Conservation (phyloP, 179 eudicot genomes). For the Vitellaria paradoxa region DNA sequence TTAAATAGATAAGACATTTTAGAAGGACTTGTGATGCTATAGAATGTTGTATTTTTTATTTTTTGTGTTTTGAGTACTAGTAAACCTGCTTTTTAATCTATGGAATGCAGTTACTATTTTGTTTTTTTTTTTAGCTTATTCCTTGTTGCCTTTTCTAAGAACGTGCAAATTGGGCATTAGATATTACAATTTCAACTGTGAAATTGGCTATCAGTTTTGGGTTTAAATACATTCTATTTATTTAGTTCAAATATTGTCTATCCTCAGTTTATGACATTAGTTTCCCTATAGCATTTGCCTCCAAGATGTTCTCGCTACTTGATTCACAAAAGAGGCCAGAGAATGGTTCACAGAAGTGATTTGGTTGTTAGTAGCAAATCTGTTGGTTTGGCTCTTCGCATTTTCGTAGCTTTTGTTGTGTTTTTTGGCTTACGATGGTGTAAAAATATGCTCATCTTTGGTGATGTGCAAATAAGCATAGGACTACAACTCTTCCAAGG, state of each 20-base stretch:
- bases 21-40: too few relatives aligned
- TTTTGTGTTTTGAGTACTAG: too few relatives aligned
- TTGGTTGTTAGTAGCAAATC: slow-evolving; percentile 62
- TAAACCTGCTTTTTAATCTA: too few relatives aligned
- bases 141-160: too few relatives aligned
- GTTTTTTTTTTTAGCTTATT: too few relatives aligned
- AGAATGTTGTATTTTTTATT: too few relatives aligned
- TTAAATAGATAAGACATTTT: too few relatives aligned
- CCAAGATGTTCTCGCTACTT: slow-evolving; percentile 55
- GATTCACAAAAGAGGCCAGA: slow-evolving; percentile 30
- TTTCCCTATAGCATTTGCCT: slow-evolving; percentile 16
- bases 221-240: too few relatives aligned
- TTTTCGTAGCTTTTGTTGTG: slow-evolving; percentile 47
- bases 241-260: neutral
- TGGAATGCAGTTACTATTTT: too few relatives aligned
- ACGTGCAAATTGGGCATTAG: too few relatives aligned
- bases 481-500: slow-evolving; percentile 43
- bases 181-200: too few relatives aligned
- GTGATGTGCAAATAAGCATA: slow-evolving; percentile 30
- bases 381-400: slow-evolving; percentile 66
- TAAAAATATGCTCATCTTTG: slow-evolving; percentile 42
- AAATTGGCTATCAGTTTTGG: too few relatives aligned
- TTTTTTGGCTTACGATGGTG: slow-evolving; percentile 61
- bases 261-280: slow-evolving; percentile 9
- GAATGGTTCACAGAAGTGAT: slow-evolving; percentile 49